Percentiles rank a stretch among this genome's conserved stretches.
Conservation (phyloP, 2,329 filamentous ascomycete genomes). For the Paracoccidioides brasiliensis region DNA sequence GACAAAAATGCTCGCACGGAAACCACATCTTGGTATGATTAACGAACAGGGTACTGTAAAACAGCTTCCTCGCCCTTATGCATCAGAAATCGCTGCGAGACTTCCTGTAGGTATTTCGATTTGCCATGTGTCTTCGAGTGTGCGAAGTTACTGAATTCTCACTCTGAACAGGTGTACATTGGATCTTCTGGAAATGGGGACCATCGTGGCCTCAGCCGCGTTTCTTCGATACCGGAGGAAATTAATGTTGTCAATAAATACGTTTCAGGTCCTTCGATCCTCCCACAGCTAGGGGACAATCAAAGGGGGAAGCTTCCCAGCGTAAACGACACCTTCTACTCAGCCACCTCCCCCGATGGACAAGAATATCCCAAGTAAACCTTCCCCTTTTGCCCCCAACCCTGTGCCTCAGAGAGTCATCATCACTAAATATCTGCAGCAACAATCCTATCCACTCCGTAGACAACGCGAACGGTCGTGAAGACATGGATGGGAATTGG, state of each 20-base stretch:
- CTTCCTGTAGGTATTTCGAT: conserved; percentile 5
- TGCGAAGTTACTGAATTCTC: not conserved
- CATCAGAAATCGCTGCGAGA: conserved; percentile 5
- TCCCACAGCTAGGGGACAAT: not conserved
- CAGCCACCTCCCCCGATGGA: not conserved
- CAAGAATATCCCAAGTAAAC: not conserved
- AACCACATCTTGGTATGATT: conserved; percentile 6
- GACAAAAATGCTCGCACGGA: conserved; percentile 7
- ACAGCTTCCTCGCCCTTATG: conserved; percentile 2
- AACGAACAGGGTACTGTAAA: conserved; percentile 5
- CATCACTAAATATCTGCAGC: not conserved
- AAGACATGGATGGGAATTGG: not conserved
- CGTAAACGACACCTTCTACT: not conserved
- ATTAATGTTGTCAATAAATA: not conserved
- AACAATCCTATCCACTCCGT: not conserved
- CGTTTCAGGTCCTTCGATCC: not conserved
- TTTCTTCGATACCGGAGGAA: not conserved
- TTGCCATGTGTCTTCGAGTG: not conserved
- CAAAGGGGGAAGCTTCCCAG: not conserved
- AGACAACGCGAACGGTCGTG: not conserved
- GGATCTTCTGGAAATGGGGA: not conserved
- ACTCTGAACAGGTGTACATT: not conserved
- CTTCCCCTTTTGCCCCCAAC: too few species aligned
- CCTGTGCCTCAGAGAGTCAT: not conserved
- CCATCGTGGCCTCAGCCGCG: not conserved